These are phyloP conservation scores for Suillus alpinus DNA, from an alignment of 768 basidiomycete species.

Conservation along the genomic window DNA sequence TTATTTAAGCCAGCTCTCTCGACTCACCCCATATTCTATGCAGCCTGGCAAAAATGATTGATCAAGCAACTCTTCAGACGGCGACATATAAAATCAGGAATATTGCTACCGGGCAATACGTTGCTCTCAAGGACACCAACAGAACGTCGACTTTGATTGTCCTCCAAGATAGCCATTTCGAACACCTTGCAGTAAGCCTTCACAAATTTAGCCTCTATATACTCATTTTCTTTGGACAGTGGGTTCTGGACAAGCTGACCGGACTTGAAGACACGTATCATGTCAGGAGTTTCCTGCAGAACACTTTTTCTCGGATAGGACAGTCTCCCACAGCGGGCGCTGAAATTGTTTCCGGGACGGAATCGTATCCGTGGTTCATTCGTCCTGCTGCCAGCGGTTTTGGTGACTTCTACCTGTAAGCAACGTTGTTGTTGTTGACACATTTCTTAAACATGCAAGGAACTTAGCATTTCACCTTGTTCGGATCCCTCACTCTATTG, in stretches of 20 bases:
- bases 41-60: neutral
- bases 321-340: neutral
- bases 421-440: neutral
- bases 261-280: neutral
- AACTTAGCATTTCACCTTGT: neutral
- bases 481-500: neutral
- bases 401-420: neutral
- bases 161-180: neutral
- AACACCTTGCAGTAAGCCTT: neutral
- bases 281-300: neutral
- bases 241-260: neutral
- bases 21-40: neutral
- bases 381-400: conserved; percentile 1
- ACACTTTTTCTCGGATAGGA: neutral
- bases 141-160: neutral
- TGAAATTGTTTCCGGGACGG: neutral
- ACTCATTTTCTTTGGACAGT: neutral
- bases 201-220: neutral
- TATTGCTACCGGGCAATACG: conserved; percentile 1
- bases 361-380: conserved; percentile 2
- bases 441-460: neutral
- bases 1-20: neutral
- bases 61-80: neutral
- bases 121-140: neutral
- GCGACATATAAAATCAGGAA: conserved; percentile 1